Evolutionary conservation across 179 eudicot genomes (phyloP), one percentile per base, ranked within the genome.

Genomic region (Beta lomatogona): DNA sequence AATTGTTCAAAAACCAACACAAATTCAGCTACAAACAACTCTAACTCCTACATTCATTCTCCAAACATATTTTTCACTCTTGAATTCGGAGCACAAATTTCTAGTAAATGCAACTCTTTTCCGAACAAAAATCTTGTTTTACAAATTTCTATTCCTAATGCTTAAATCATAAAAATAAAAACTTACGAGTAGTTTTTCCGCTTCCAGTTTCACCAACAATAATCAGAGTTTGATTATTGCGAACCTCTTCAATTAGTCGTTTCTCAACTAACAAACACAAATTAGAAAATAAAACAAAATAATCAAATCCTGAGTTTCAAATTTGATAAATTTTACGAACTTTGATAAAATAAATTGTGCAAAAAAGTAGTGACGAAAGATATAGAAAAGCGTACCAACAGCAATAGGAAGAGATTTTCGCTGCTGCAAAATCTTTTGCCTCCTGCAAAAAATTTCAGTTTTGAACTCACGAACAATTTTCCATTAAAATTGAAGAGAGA

Each of bases 131-230:
- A 14, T 63, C 9, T 2, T 10, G 3, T 21, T 22, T 22, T 9
- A 63, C 67, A 63, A 10, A 63, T 63, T 21, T 22, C 36, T 21
- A 9, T 21, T 61, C 31, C 28, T 9, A 13, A 63, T 63, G 5
- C 36, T 31, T 22, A 63, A 59, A n/a, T 9, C 64, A 59, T 59
- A 22, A 59, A 58, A 59, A 63, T 14, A 79, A 50, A 53, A 28
- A 86, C 98, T 91, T 86, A 96, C 99, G 99, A 19, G 99, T 96
- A 80, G 99, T 96, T 86, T 96, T 96, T 65, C 99, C 99, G 78
- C 99, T 96, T 78, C 99, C 99, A 66, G 99, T 96, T 88, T 96
- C 99, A 76, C 99, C 99, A 82, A 96, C 98, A 86, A 96, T 92
- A 70, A 96, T 93, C 55, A 96, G 79, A 21, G 87, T 89, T 57